Conservation (phyloP, 1,284 basidiomycete genomes). For the Ustilago curta region DNA sequence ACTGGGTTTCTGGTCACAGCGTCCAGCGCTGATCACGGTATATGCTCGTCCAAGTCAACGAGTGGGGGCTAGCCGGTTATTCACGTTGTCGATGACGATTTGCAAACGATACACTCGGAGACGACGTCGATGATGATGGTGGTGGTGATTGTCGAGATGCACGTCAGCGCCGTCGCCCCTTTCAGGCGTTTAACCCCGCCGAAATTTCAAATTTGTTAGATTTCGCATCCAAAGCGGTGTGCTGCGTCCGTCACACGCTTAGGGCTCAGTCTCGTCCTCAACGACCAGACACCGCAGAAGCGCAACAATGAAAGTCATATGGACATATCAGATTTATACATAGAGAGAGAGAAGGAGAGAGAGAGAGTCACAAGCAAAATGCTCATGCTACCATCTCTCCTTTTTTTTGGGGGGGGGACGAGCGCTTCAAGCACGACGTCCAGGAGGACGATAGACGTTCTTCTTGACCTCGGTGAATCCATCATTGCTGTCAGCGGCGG, state of each 20-base stretch:
- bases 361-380: slow-evolving; percentile 9
- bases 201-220: not conserved
- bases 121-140: not conserved
- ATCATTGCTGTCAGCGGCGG: slow-evolving; percentile 40
- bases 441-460: slow-evolving; percentile 46
- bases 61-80: no score
- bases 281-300: not conserved
- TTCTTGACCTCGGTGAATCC: slow-evolving; percentile 58
- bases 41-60: no score
- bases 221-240: no score
- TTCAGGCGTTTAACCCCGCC: not conserved
- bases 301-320: no score
- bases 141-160: not conserved
- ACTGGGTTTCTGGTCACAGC: not conserved
- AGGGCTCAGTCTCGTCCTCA: no score
- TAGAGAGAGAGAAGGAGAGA: not conserved
- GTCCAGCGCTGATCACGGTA: slow-evolving; percentile 3
- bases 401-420: slow-evolving; percentile 1
- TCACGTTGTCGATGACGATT: no score
- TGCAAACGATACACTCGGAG: not conserved
- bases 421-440: slow-evolving; percentile 27
- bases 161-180: not conserved
- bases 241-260: no score
- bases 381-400: slow-evolving; percentile 1
- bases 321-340: not conserved